phyloP scores from a whole-genome alignment of 2,329 filamentous ascomycete species.

The Ascomycota sp. region DNA sequence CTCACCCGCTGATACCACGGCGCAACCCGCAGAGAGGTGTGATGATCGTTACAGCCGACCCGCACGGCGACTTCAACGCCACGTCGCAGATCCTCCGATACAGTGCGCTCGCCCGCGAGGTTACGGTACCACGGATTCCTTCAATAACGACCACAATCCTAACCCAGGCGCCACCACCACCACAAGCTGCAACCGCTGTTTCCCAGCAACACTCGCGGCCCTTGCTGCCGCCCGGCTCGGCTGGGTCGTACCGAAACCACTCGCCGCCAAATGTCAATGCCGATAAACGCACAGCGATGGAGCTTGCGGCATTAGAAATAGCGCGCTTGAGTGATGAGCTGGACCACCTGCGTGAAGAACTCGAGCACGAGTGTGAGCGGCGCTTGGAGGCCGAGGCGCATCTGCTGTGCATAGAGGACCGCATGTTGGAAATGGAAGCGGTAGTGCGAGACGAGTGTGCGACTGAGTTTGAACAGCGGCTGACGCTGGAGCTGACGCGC shows the following conservation, averaged over 20 bases:
- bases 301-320: constrained; percentile 64
- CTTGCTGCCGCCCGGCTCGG: constrained; percentile 18
- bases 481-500: constrained; percentile 55
- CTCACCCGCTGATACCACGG: constrained; percentile 17
- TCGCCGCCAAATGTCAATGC: constrained; percentile 16
- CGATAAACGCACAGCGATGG: constrained; percentile 51
- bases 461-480: constrained; percentile 60
- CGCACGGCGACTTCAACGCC: constrained; percentile 83
- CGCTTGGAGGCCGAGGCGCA: constrained; percentile 54
- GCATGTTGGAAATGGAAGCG: constrained; percentile 50
- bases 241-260: constrained; percentile 16
- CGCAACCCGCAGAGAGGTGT: constrained; percentile 68
- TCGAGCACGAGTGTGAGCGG: constrained; percentile 50
- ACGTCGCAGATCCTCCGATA: constrained; percentile 93
- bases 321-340: constrained; percentile 52
- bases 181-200: constrained; percentile 6
- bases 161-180: constrained; percentile 12
- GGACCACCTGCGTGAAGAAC: constrained; percentile 48
- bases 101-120: constrained; percentile 76
- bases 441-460: constrained; percentile 79
- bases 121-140: constrained; percentile 76
- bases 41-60: constrained; percentile 94
- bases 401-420: constrained; percentile 48
- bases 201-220: constrained; percentile 15
- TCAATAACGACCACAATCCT: constrained; percentile 58